These are phyloP conservation scores for Lodderomyces orthopsilosis DNA, from an alignment of 1,139 yeast species.

Conservation along the genomic window DNA sequence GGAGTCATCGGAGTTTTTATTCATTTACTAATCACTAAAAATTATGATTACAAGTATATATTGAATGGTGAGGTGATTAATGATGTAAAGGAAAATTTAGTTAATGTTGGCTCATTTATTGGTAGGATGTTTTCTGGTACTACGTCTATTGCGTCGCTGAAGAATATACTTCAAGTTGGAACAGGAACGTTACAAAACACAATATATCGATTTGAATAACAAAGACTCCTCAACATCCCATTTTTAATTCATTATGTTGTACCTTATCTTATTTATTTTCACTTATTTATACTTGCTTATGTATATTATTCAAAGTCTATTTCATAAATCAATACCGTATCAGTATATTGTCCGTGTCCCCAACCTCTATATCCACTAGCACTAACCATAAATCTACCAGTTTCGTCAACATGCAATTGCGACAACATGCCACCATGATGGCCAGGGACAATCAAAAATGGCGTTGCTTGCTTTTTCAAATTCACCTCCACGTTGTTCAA, in stretches of 20 bases:
- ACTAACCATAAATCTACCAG: constrained; percentile 82
- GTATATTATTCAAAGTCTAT: constrained; percentile 39
- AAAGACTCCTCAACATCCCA: not conserved
- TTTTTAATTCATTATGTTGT: not conserved
- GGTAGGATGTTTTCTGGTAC: constrained; percentile 1
- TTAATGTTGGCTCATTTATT: constrained; percentile 16
- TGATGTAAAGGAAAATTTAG: constrained; percentile 5
- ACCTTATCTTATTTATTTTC: not conserved
- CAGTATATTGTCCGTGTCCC: constrained; percentile 78
- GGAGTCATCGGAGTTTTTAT: constrained; percentile 42
- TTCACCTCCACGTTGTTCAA: constrained; percentile 19
- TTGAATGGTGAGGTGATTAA: not conserved
- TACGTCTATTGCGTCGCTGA: not conserved
- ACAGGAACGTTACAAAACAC: constrained; percentile 30
- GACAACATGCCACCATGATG: constrained; percentile 58
- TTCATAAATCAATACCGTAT: constrained; percentile 77
- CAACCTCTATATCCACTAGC: constrained; percentile 96
- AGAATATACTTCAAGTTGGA: constrained; percentile 31
- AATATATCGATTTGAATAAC: constrained; percentile 10
- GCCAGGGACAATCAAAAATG: constrained; percentile 62
- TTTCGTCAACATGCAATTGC: constrained; percentile 73
- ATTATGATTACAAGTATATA: constrained; percentile 14
- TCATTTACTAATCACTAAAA: constrained; percentile 33
- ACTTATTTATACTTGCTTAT: not conserved
- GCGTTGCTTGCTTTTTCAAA: constrained; percentile 45